Evolutionary conservation across 371 early-diverging fungal genomes (phyloP).

Genomic region (Rhizopus arrhizus): DNA sequence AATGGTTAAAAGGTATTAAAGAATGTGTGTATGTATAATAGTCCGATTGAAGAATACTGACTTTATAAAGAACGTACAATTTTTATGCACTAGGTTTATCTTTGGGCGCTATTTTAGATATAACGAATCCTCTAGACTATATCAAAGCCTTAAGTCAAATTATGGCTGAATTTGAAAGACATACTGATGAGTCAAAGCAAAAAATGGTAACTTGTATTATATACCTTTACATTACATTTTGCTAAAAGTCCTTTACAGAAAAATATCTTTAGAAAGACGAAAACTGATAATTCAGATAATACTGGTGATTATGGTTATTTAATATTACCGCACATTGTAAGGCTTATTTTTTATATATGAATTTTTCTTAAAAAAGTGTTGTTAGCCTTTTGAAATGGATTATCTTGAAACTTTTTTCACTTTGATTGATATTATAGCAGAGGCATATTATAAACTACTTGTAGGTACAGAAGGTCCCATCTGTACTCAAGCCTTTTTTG

Average conservation of each 20-base stretch:
- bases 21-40: slow-evolving; percentile 15
- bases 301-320: slow-evolving; percentile 52
- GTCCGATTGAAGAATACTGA: neutral
- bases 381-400: slow-evolving; percentile 60
- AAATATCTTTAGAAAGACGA: slow-evolving; percentile 63
- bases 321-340: slow-evolving; percentile 52
- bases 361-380: neutral
- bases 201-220: slow-evolving; percentile 48
- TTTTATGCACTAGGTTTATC: slow-evolving; percentile 69
- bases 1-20: slow-evolving; percentile 45
- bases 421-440: slow-evolving; percentile 50
- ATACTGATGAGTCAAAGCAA: slow-evolving; percentile 54
- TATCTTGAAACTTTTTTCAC: slow-evolving; percentile 60
- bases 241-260: slow-evolving; percentile 30
- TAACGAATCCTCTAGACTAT: slow-evolving; percentile 65
- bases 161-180: slow-evolving; percentile 60
- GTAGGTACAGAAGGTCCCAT: slow-evolving; percentile 38
- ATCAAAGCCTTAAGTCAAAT: slow-evolving; percentile 63
- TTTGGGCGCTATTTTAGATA: slow-evolving; percentile 64
- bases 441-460: slow-evolving; percentile 52
- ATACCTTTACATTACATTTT: neutral
- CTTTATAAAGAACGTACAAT: slow-evolving; percentile 44
- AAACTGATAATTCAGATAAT: slow-evolving; percentile 28
- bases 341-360: slow-evolving; percentile 5
- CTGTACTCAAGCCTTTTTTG: slow-evolving; percentile 53